Percentiles rank a stretch among this genome's conserved stretches.
Evolutionary conservation across 139 green algal species (phyloP).

Genomic region (Chlamydomonas sphaeroides): DNA sequence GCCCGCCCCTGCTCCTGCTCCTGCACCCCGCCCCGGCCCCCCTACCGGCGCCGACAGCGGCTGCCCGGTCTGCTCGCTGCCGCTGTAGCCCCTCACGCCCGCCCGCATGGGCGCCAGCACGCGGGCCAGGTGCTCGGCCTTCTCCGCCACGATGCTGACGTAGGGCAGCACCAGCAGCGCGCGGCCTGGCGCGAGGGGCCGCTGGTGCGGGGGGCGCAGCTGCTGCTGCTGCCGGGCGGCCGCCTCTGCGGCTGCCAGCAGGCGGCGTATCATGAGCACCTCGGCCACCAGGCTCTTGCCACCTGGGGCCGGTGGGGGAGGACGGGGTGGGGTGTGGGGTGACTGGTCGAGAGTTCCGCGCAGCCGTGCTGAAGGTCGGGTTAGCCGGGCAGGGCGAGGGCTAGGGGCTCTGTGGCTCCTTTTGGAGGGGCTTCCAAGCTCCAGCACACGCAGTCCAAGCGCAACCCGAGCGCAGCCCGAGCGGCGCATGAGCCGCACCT

Average conservation of each 20-base stretch:
- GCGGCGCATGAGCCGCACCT: no score
- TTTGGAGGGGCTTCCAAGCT: no score
- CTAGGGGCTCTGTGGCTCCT: no score
- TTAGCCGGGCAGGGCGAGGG: no score
- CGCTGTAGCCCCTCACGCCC: constrained; percentile 63
- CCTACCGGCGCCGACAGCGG: constrained; percentile 41
- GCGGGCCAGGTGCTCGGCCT: constrained; percentile 57
- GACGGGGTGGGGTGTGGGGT: not conserved
- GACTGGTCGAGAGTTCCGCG: no score
- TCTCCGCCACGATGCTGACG: constrained; percentile 74
- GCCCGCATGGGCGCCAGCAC: constrained; percentile 53
- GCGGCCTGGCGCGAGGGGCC: not conserved
- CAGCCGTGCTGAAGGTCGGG: no score
- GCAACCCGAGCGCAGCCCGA: no score
- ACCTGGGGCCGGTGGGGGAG: constrained; percentile 27
- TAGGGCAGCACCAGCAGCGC: constrained; percentile 79
- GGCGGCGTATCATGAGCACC: constrained; percentile 79
- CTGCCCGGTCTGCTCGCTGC: constrained; percentile 31
- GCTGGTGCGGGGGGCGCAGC: not conserved
- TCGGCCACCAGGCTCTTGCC: constrained; percentile 92
- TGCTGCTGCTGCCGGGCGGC: not conserved
- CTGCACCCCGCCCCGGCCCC: not conserved
- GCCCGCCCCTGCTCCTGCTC: no score
- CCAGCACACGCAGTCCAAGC: no score
- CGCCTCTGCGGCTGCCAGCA: constrained; percentile 39